Evolutionary conservation across 108 stramenopile species (phyloP).

Genomic region (Nannochloropsis salina): DNA sequence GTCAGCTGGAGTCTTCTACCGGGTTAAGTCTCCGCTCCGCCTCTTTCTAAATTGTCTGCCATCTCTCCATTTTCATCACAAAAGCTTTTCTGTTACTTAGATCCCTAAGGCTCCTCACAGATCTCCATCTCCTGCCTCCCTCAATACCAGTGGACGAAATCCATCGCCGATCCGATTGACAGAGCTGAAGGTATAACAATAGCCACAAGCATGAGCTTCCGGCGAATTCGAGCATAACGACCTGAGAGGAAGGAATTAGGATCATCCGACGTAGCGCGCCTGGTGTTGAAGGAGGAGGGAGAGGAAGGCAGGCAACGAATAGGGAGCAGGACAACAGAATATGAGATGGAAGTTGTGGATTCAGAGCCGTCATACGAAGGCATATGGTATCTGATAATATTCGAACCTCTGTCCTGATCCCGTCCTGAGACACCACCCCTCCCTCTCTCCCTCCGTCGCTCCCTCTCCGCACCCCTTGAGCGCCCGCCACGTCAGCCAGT

Average conservation of each 20-base stretch:
- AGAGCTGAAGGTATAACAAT: neutral
- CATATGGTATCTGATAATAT: neutral
- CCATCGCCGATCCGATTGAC: neutral
- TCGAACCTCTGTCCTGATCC: neutral
- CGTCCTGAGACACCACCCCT: neutral
- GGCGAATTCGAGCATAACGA: neutral
- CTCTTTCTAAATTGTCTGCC: too few species aligned
- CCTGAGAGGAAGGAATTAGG: neutral
- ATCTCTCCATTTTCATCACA: too few species aligned
- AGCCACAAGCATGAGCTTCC: neutral
- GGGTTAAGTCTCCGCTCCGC: too few species aligned
- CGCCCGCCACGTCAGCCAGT: neutral
- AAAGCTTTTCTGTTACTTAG: too few species aligned
- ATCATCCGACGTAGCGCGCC: neutral
- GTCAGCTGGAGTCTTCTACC: too few species aligned
- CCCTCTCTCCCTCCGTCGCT: neutral
- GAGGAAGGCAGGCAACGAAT: neutral
- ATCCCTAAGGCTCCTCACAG: too few species aligned
- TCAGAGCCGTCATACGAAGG: neutral
- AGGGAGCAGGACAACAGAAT: neutral
- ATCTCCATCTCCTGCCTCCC: neutral
- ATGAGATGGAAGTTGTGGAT: neutral
- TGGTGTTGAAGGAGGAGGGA: neutral
- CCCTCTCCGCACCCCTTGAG: neutral
- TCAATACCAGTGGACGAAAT: neutral